Evolutionary conservation across 169 alveolate species (phyloP).

Genomic region (Cryptosporidium bovis): DNA sequence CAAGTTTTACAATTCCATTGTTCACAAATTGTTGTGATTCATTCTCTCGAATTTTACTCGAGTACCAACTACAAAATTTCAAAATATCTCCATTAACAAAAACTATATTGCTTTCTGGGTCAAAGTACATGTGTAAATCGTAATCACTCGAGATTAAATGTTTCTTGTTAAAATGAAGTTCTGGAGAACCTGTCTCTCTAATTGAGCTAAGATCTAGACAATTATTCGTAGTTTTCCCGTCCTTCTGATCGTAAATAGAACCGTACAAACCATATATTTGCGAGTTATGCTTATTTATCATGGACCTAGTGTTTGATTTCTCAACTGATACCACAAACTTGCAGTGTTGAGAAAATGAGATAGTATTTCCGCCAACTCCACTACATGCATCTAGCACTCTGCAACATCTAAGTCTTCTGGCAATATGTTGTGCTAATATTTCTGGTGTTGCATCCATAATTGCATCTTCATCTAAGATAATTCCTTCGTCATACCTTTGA

Average conservation of each 20-base stretch:
- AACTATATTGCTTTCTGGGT: slow-evolving; percentile 44
- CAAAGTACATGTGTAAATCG: slow-evolving; percentile 33
- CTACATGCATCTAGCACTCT: slow-evolving; percentile 76
- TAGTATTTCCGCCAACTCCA: slow-evolving; percentile 78
- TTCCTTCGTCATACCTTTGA: slow-evolving; percentile 64
- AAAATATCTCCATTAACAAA: slow-evolving; percentile 62
- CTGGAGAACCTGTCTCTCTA: slow-evolving; percentile 42
- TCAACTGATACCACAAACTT: slow-evolving; percentile 76
- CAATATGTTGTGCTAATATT: slow-evolving; percentile 62
- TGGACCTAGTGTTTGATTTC: slow-evolving; percentile 17
- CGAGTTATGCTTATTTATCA: slow-evolving; percentile 69
- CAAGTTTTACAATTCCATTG: not conserved
- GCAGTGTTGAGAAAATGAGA: slow-evolving; percentile 71
- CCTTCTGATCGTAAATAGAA: not conserved
- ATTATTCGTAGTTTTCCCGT: not conserved
- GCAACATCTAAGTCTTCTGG: slow-evolving; percentile 67
- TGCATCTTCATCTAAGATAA: slow-evolving; percentile 41
- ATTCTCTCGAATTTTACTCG: not conserved
- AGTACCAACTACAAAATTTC: slow-evolving; percentile 56
- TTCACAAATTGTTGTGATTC: not conserved
- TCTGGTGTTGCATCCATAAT: slow-evolving; percentile 74
- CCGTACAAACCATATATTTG: slow-evolving; percentile 60
- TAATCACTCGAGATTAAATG: not conserved
- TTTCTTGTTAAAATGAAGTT: not conserved
- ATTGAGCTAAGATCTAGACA: not conserved